Conservation (phyloP, 257 asterid species). For the Salvia hispanica region DNA sequence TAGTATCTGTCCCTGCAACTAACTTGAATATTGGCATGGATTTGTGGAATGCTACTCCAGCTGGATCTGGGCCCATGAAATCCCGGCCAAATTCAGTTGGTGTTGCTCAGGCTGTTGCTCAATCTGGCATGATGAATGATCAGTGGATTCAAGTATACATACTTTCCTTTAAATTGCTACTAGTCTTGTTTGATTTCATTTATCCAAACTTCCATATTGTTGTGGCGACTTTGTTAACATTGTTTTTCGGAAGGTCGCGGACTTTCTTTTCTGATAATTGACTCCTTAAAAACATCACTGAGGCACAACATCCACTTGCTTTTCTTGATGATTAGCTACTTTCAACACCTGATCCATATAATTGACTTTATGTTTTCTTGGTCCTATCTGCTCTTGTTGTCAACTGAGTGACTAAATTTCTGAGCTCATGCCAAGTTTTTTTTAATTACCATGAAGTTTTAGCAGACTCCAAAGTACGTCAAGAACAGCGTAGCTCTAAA, state of each 20-base stretch:
- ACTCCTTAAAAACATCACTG: neutral
- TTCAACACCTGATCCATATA: neutral
- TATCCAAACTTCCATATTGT: neutral
- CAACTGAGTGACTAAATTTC: neutral
- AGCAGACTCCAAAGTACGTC: neutral
- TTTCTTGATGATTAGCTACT: neutral
- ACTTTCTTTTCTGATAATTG: neutral
- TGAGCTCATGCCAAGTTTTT: neutral
- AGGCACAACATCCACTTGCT: neutral
- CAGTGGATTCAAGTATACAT: slow-evolving; percentile 81
- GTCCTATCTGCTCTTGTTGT: neutral
- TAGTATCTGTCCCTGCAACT: slow-evolving; percentile 62
- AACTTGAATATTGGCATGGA: slow-evolving; percentile 92
- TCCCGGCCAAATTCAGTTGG: slow-evolving; percentile 55
- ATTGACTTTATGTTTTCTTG: neutral
- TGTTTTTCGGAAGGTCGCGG: neutral
- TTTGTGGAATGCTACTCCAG: slow-evolving; percentile 78
- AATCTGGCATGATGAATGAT: slow-evolving; percentile 66
- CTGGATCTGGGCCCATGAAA: slow-evolving; percentile 67
- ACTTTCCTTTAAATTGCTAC: slow-evolving; percentile 19
- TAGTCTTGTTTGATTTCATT: slow-evolving; percentile 8
- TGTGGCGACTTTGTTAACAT: slow-evolving; percentile 9
- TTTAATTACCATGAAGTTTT: neutral
- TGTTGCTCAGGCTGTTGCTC: slow-evolving; percentile 49
- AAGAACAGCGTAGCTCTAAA: neutral